Evolutionary conservation across 2,329 filamentous ascomycete species (phyloP).

Genomic region (Paradendryphiella salina): DNA sequence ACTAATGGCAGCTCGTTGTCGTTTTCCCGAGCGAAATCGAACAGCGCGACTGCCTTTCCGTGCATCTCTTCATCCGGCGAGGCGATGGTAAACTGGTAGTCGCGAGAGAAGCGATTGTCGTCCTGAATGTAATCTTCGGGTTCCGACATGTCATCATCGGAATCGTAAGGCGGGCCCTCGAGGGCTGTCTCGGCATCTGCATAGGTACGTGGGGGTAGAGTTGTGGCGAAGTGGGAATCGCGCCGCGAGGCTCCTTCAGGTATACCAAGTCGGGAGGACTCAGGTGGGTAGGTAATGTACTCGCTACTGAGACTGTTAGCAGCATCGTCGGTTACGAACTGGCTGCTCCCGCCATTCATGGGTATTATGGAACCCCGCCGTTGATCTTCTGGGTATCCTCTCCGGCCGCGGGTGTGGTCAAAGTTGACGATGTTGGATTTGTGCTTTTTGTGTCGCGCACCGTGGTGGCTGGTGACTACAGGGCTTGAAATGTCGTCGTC

Average conservation of each 20-base stretch:
- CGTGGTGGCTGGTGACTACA: slow-evolving; percentile 67
- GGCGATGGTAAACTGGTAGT: slow-evolving; percentile 93
- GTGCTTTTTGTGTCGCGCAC: slow-evolving; percentile 79
- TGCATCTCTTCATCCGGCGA: slow-evolving; percentile 98
- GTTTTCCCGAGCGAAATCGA: slow-evolving; percentile 93
- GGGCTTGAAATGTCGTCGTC: slow-evolving; percentile 94
- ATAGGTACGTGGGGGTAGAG: slow-evolving; percentile 49
- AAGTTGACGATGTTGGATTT: slow-evolving; percentile 54
- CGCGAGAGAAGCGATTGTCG: slow-evolving; percentile 80
- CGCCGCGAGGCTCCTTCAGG: slow-evolving; percentile 45
- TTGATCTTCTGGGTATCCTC: slow-evolving; percentile 39
- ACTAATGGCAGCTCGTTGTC: slow-evolving; percentile 92
- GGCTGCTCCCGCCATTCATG: slow-evolving; percentile 69
- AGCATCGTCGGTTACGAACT: slow-evolving; percentile 71
- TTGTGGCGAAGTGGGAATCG: slow-evolving; percentile 60
- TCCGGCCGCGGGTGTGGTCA: slow-evolving; percentile 44
- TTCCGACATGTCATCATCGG: slow-evolving; percentile 55
- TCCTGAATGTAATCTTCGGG: slow-evolving; percentile 58
- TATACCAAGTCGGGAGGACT: slow-evolving; percentile 41
- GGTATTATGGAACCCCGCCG: slow-evolving; percentile 51
- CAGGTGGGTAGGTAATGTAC: slow-evolving; percentile 75
- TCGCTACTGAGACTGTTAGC: slow-evolving; percentile 77
- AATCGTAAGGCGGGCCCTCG: slow-evolving; percentile 47
- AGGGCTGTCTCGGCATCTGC: slow-evolving; percentile 49
- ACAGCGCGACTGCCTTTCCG: slow-evolving; percentile 91